Evolutionary conservation across 768 basidiomycete species (phyloP).

Genomic region (Rhizopogon rudus): DNA sequence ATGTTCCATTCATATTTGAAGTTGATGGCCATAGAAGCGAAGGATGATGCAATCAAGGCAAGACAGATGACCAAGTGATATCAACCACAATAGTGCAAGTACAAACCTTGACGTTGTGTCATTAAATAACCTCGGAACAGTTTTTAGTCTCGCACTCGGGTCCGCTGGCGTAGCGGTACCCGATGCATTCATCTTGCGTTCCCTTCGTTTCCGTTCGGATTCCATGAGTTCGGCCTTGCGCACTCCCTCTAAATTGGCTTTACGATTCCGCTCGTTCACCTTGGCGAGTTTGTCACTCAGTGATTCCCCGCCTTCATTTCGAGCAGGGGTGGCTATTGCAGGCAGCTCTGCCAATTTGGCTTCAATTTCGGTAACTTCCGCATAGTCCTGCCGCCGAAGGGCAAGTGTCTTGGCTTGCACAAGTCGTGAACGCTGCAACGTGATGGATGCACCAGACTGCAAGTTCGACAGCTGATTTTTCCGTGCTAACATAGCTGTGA

Average conservation of each 20-base stretch:
- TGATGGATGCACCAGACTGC: constrained; percentile 27
- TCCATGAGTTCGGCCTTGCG: constrained; percentile 70
- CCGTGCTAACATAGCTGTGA: constrained; percentile 71
- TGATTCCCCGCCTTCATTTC: constrained; percentile 26
- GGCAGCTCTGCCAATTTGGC: constrained; percentile 53
- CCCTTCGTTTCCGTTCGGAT: constrained; percentile 63
- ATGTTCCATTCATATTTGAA: constrained; percentile 1
- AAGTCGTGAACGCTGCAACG: constrained; percentile 63
- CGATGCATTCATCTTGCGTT: constrained; percentile 51
- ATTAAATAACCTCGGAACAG: constrained; percentile 53
- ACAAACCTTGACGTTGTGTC: constrained; percentile 57
- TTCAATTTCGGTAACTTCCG: constrained; percentile 59
- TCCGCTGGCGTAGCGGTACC: constrained; percentile 42
- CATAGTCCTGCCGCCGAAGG: constrained; percentile 61
- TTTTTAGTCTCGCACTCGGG: constrained; percentile 66
- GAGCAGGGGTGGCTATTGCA: constrained; percentile 7
- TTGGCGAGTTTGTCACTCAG: constrained; percentile 53
- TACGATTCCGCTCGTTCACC: constrained; percentile 89
- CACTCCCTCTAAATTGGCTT: constrained; percentile 76
- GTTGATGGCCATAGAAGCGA: constrained; percentile 7
- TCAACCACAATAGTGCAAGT: not conserved
- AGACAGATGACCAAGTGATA: constrained; percentile 5
- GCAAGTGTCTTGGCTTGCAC: constrained; percentile 73
- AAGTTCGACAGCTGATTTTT: constrained; percentile 43
- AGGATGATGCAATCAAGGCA: constrained; percentile 17